A percentile compares a stretch with the other conserved stretches of the same genome.
Conservation (phyloP, 129 eudicot genomes). For the Chrysanthemum makinoi region DNA sequence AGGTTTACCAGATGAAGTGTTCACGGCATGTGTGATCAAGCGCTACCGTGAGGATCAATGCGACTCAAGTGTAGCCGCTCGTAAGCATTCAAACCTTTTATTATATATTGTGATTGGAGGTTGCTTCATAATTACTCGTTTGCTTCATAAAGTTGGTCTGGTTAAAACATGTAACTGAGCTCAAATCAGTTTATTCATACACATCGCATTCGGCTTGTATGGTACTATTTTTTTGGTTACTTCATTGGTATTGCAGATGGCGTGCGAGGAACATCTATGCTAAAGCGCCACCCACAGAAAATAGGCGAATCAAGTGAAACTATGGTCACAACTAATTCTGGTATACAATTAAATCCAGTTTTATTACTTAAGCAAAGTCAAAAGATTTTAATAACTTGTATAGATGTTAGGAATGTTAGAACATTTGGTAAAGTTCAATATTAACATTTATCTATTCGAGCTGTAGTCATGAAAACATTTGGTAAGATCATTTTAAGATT, state of each 20-base stretch:
- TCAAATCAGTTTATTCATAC: not conserved
- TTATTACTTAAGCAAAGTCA: not conserved
- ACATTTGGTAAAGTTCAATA: not conserved
- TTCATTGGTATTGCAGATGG: not conserved
- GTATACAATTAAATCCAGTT: not conserved
- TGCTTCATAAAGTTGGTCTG: not conserved
- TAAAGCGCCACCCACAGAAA: too few species aligned
- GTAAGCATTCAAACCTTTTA: not conserved
- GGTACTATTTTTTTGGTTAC: not conserved
- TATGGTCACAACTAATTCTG: not conserved
- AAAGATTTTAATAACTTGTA: not conserved
- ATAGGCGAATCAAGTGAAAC: too few species aligned
- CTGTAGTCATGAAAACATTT: not conserved
- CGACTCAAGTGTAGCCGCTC: not conserved
- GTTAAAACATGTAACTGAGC: not conserved
- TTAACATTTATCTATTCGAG: not conserved
- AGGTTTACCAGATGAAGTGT: too few species aligned
- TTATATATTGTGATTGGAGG: not conserved
- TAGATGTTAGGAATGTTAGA: not conserved
- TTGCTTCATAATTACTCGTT: not conserved
- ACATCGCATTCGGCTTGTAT: not conserved
- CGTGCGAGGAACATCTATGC: not conserved
- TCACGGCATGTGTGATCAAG: too few species aligned
- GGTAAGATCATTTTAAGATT: constrained; percentile 8
- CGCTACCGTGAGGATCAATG: too few species aligned